phyloP scores from a whole-genome alignment of 2,329 filamentous ascomycete genomes.

The Incumbomyces delicatus region DNA sequence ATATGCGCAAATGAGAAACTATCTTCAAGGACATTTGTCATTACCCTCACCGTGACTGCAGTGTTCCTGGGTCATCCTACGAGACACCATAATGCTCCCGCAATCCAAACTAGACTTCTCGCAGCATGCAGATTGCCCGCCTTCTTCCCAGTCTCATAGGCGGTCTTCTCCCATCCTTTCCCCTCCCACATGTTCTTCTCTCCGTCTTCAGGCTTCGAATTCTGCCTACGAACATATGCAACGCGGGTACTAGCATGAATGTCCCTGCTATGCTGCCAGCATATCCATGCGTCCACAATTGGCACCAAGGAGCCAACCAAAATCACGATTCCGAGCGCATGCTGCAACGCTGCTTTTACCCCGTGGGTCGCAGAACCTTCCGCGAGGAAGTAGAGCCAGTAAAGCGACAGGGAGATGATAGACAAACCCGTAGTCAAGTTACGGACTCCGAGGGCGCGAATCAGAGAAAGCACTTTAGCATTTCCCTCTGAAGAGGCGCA shows the following conservation, averaged over 20 bases:
- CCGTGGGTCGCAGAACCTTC: neutral
- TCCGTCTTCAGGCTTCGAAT: neutral
- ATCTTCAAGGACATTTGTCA: no score
- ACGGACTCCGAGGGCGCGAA: slow-evolving; percentile 13
- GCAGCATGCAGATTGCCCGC: neutral
- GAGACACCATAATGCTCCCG: neutral
- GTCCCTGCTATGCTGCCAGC: slow-evolving; percentile 2
- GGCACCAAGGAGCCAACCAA: slow-evolving; percentile 8
- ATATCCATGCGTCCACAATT: slow-evolving; percentile 11
- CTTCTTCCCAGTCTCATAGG: neutral
- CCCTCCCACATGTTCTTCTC: neutral
- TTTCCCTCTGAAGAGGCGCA: neutral
- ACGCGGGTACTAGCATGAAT: neutral
- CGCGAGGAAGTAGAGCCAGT: slow-evolving; percentile 11
- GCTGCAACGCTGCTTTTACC: slow-evolving; percentile 6
- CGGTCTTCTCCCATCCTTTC: neutral
- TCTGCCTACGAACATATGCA: neutral
- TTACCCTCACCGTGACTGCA: no score
- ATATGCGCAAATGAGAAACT: no score
- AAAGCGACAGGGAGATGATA: slow-evolving; percentile 10
- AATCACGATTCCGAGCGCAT: slow-evolving; percentile 15
- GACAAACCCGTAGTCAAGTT: slow-evolving; percentile 11
- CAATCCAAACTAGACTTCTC: neutral
- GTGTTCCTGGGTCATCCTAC: no score
- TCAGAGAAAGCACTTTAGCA: slow-evolving; percentile 5